Percentiles rank a stretch among this genome's conserved stretches.
Evolutionary conservation across 148 eudicot species (phyloP).

Genomic region (Rhododendron kiyosumense): DNA sequence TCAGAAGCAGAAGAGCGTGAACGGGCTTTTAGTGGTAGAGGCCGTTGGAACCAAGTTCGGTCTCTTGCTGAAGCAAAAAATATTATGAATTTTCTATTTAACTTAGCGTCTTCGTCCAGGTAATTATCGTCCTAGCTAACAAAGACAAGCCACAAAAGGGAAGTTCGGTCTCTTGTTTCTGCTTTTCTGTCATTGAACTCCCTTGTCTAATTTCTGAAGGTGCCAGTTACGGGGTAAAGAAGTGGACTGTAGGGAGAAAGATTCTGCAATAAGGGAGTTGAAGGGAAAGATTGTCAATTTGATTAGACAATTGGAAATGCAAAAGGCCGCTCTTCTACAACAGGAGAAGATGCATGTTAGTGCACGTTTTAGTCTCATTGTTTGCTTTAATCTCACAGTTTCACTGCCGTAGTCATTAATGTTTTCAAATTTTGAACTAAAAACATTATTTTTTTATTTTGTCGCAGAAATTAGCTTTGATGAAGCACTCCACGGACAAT

Average conservation of each 20-base stretch:
- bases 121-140: constrained; percentile 19
- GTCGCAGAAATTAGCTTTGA: constrained; percentile 14
- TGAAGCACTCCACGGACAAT: constrained; percentile 19
- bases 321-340: constrained; percentile 57
- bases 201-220: constrained; percentile 28
- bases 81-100: constrained; percentile 79
- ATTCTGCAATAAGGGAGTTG: constrained; percentile 68
- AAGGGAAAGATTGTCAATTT: constrained; percentile 73
- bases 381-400: neutral
- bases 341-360: constrained; percentile 58
- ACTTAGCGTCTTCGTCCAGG: constrained; percentile 86
- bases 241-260: constrained; percentile 78
- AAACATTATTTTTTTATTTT: neutral
- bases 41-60: constrained; percentile 94
- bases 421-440: neutral
- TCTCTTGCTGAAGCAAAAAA: constrained; percentile 84
- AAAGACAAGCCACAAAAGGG: neutral
- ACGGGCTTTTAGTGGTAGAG: constrained; percentile 80
- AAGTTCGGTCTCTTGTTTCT: neutral
- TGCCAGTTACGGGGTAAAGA: constrained; percentile 77
- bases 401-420: neutral
- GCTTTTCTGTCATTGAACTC: neutral
- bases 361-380: neutral
- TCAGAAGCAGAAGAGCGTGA: constrained; percentile 99
- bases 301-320: constrained; percentile 68